Base-by-base conservation (phyloP, 2,329 filamentous ascomycete genomes). In the Fusarium sterilihyphosum region DNA sequence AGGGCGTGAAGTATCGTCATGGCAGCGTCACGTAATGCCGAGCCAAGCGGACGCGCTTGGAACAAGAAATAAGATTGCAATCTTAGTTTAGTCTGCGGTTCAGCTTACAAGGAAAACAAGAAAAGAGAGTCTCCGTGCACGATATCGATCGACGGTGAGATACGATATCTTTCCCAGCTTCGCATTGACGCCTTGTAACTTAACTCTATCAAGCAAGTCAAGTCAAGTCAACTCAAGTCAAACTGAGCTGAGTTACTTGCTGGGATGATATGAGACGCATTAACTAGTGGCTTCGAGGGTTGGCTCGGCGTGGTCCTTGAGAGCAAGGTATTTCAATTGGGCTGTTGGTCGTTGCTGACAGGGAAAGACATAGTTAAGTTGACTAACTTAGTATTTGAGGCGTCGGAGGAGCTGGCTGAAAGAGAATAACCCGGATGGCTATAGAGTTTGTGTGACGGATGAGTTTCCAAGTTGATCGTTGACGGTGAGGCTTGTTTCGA, bases 201-300 rank as follows among this genome's bases (percentile, higher is more conserved):
- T 58, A 52, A 50, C 40, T 61, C 47, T 50, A 31, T 54, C 60
- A 70, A 58, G 49, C 37, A 68, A 44, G 43, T 29, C 24, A 41
- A 29, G 8, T 37, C 10, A 50, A 50, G 6, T 53, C 46, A 49
- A 49, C 12, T 37, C 10, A 50, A 50, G 10, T 53, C 47, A 49
- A 49, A 20, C 20, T 37, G 16, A 35, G 31, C 24, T 53, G n/a
- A 56, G 35, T 29, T 18, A 29, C 20, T 11, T 54, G 52, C 70
- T 65, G 50, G 77, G 74, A 77, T 78, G 70, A 76, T 62, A 74
- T 78, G 77, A 78, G 70, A 74, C 70, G 74, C 75, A 78, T 78
- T 78, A 22, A 17, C 20, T 49, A 78, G 77, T 76, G 74, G 66
- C 72, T 35, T 54, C 41, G 65, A 64, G 67, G 59, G 64, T 61